phyloP scores from a whole-genome alignment of 768 basidiomycete species.

The Rhodotorula babjevae region DNA sequence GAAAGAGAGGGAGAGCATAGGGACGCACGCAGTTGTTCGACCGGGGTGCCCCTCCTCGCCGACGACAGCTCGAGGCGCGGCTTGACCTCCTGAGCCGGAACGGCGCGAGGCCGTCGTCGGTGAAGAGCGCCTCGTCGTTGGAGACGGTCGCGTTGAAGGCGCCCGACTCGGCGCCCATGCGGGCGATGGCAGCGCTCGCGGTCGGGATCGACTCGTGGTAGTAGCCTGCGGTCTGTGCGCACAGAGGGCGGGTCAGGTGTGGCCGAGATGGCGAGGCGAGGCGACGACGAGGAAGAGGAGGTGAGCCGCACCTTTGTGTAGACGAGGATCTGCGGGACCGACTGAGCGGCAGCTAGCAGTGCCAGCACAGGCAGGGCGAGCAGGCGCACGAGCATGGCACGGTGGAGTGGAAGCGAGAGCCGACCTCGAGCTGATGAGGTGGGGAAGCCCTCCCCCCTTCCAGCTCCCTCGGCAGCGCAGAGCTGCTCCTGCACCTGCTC shows the following conservation, averaged over 20 bases:
- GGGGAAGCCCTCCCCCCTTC: neutral
- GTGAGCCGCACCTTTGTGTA: conserved; percentile 21
- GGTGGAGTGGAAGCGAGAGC: too few relatives aligned
- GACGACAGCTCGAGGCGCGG: conserved; percentile 1
- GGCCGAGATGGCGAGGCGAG: too few relatives aligned
- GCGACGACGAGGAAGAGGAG: neutral
- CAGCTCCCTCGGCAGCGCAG: neutral
- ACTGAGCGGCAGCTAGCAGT: neutral
- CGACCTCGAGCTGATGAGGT: neutral
- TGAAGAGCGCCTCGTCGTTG: conserved; percentile 46
- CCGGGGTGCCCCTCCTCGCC: neutral
- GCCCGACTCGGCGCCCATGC: conserved; percentile 29
- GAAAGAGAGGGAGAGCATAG: neutral
- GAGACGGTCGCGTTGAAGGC: conserved; percentile 45
- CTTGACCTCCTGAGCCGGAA: conserved; percentile 44
- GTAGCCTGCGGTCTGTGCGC: conserved; percentile 46
- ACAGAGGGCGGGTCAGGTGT: too few relatives aligned
- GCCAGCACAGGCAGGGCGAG: too few relatives aligned
- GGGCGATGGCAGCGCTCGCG: conserved; percentile 45
- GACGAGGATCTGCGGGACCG: conserved; percentile 40
- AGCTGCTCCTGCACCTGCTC: too few relatives aligned
- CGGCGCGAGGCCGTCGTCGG: conserved; percentile 36
- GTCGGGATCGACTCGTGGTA: conserved; percentile 49
- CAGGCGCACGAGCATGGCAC: neutral
- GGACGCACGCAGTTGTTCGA: conserved; percentile 9